Percentiles rank a stretch among this genome's conserved stretches.
These are phyloP conservation scores for Nicotiana sylvestris DNA, from an alignment of 257 asterid genomes.

Conservation along the genomic window DNA sequence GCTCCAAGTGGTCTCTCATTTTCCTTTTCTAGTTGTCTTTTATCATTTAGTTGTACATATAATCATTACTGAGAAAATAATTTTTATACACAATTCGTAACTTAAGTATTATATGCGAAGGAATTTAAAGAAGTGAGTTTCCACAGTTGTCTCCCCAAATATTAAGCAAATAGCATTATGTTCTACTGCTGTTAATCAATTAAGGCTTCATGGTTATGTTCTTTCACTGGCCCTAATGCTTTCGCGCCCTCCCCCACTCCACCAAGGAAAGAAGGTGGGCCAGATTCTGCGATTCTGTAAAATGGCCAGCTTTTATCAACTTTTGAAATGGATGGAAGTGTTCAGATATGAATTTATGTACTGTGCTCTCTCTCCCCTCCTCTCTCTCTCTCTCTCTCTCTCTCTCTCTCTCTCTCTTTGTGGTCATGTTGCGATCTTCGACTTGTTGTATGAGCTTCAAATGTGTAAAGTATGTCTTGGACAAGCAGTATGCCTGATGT, in stretches of 20 bases:
- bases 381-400: not conserved
- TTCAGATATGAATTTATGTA: not conserved
- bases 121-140: not conserved
- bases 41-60: not conserved
- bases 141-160: not conserved
- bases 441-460: not conserved
- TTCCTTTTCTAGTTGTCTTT: not conserved
- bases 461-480: slow-evolving; percentile 2
- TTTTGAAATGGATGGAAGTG: not conserved
- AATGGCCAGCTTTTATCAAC: not conserved
- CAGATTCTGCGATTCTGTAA: not conserved
- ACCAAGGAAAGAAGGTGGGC: not conserved
- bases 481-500: not conserved
- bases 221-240: slow-evolving; percentile 3
- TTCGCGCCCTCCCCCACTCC: not conserved
- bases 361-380: not conserved
- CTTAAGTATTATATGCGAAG: not conserved
- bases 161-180: not conserved
- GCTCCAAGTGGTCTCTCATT: not conserved
- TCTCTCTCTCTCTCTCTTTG: not conserved
- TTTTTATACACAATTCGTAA: not conserved
- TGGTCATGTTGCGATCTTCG: not conserved
- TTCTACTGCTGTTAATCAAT: not conserved
- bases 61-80: not conserved
- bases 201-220: not conserved